Evolutionary conservation across 2,329 filamentous ascomycete species (phyloP).

Genomic region (Tolypocladium paradoxum): DNA sequence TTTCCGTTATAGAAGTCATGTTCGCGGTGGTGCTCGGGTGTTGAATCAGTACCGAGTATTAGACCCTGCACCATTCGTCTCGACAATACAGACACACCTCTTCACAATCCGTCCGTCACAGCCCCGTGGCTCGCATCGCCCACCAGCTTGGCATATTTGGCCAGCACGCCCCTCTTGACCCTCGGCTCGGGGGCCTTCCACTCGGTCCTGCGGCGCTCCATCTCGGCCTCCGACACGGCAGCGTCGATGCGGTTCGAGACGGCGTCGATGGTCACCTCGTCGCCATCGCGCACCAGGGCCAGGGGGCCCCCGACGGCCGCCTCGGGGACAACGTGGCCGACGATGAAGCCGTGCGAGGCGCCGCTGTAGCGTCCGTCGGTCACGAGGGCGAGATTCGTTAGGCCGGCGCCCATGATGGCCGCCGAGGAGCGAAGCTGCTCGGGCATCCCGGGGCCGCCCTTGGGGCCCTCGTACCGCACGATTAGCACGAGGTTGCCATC

Average conservation of each 20-base stretch:
- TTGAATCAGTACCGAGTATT: not conserved
- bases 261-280: slow-evolving; percentile 78
- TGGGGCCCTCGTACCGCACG: slow-evolving; percentile 88
- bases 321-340: slow-evolving; percentile 87
- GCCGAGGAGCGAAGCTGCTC: slow-evolving; percentile 84
- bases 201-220: slow-evolving; percentile 47
- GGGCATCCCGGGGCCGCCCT: slow-evolving; percentile 91
- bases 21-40: not conserved
- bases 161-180: slow-evolving; percentile 73
- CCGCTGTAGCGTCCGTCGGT: slow-evolving; percentile 88
- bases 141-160: slow-evolving; percentile 81
- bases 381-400: slow-evolving; percentile 80
- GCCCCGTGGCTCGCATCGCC: slow-evolving; percentile 87
- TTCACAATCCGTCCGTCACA: slow-evolving; percentile 56
- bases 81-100: not conserved
- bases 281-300: slow-evolving; percentile 69
- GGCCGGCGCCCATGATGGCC: slow-evolving; percentile 83
- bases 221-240: slow-evolving; percentile 58
- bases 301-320: slow-evolving; percentile 84
- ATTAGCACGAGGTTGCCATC: slow-evolving; percentile 77
- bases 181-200: slow-evolving; percentile 64
- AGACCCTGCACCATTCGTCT: not conserved
- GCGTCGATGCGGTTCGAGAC: slow-evolving; percentile 64
- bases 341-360: slow-evolving; percentile 84
- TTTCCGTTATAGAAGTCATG: not conserved